These are phyloP conservation scores for Tricholoma bakamatsutake DNA, from an alignment of 768 basidiomycete genomes.

Conservation along the genomic window DNA sequence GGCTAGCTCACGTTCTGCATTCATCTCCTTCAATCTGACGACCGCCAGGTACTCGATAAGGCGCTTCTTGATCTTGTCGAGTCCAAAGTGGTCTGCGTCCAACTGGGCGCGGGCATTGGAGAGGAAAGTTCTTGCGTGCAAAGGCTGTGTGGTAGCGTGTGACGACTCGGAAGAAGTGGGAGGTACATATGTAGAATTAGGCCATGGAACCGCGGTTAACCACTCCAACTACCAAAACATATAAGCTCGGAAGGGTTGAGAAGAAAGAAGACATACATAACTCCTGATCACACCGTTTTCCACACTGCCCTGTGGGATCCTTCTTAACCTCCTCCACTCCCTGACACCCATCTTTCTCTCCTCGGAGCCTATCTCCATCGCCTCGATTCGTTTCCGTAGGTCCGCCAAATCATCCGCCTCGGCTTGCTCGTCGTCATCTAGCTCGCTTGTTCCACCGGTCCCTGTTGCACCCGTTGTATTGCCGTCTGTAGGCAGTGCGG, in stretches of 20 bases:
- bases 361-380: conserved; percentile 66
- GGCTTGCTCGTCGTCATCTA: conserved; percentile 73
- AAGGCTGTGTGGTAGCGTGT: conserved; percentile 2
- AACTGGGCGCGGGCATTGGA: conserved; percentile 69
- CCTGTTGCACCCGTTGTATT: not conserved
- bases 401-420: conserved; percentile 79
- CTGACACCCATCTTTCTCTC: conserved; percentile 77
- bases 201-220: conserved; percentile 85
- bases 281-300: conserved; percentile 86
- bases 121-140: conserved; percentile 57
- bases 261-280: conserved; percentile 49
- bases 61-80: conserved; percentile 89
- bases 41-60: conserved; percentile 91
- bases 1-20: conserved; percentile 30
- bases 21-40: conserved; percentile 54
- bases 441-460: conserved; percentile 35
- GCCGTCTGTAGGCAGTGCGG: conserved; percentile 10
- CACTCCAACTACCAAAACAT: conserved; percentile 68
- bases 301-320: conserved; percentile 86
- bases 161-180: conserved; percentile 1
- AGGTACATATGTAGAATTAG: conserved; percentile 33
- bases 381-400: conserved; percentile 66
- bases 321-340: conserved; percentile 79
- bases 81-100: conserved; percentile 86
- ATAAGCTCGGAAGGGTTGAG: not conserved